Percentiles rank a stretch among this genome's conserved stretches.
Conservation (phyloP, 192 early-diverging fungal species). For the Rhizophagus clarus region DNA sequence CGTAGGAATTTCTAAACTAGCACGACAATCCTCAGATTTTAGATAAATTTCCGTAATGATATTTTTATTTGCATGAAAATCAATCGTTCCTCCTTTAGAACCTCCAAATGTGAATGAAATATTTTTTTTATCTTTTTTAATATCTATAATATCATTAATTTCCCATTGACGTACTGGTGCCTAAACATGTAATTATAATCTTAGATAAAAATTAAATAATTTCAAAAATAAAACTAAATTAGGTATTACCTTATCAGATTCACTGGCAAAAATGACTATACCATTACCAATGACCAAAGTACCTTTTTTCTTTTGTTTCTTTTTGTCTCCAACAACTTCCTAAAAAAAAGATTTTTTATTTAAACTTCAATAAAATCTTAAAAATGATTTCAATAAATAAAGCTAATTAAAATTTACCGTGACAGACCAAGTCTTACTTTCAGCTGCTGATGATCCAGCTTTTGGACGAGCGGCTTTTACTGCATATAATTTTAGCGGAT, state of each 20-base stretch:
- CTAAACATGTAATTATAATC: background rate
- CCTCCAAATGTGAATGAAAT: conserved; percentile 66
- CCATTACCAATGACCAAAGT: conserved; percentile 65
- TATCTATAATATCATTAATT: conserved; percentile 61
- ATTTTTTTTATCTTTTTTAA: conserved; percentile 63
- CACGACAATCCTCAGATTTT: conserved; percentile 62
- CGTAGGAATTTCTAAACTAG: conserved; percentile 43
- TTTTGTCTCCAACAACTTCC: conserved; percentile 64
- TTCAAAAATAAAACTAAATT: conserved; percentile 14
- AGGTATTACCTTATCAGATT: conserved; percentile 55
- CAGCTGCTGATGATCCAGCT: conserved; percentile 31
- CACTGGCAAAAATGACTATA: conserved; percentile 62
- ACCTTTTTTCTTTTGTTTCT: conserved; percentile 73
- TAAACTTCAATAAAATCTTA: background rate
- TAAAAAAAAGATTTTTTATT: conserved; percentile 23
- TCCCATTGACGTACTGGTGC: conserved; percentile 61
- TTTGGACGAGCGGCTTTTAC: conserved; percentile 19
- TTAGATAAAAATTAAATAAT: conserved; percentile 23
- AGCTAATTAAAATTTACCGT: conserved; percentile 35
- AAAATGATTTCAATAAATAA: conserved; percentile 7
- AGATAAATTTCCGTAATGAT: conserved; percentile 68
- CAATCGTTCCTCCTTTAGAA: conserved; percentile 52
- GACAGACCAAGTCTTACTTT: conserved; percentile 54
- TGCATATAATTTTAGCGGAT: conserved; percentile 38
- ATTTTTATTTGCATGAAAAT: conserved; percentile 65